Evolutionary conservation across 768 basidiomycete genomes (phyloP).

Genomic region (Amanita pseudoporphyria): DNA sequence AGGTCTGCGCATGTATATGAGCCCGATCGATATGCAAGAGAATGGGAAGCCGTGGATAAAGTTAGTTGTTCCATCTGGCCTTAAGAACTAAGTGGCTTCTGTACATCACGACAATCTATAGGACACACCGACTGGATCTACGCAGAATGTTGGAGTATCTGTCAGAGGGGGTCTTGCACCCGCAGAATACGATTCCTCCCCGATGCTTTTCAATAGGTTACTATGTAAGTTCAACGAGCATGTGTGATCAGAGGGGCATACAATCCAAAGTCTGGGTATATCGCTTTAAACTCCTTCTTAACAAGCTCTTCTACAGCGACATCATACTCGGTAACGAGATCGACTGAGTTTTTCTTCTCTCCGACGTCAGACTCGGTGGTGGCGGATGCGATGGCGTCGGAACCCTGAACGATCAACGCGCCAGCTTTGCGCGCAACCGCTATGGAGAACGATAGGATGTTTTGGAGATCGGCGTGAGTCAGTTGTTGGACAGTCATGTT

Average conservation of each 20-base stretch:
- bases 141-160: conserved; percentile 90
- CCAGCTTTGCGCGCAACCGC: conserved; percentile 71
- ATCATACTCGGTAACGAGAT: conserved; percentile 93
- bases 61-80: conserved; percentile 78
- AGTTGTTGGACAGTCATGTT: conserved; percentile 27
- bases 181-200: conserved; percentile 86
- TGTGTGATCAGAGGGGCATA: conserved; percentile 28
- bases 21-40: conserved; percentile 84
- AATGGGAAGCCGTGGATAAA: conserved; percentile 82
- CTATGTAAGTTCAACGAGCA: neutral
- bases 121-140: conserved; percentile 80
- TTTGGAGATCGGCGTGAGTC: conserved; percentile 41
- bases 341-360: conserved; percentile 91
- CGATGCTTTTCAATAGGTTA: conserved; percentile 47
- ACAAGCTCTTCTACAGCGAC: conserved; percentile 85
- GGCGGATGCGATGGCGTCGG: conserved; percentile 54
- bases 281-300: conserved; percentile 48
- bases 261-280: conserved; percentile 79
- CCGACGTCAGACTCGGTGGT: conserved; percentile 41
- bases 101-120: neutral
- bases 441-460: conserved; percentile 59
- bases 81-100: neutral
- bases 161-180: conserved; percentile 64
- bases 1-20: conserved; percentile 75
- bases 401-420: conserved; percentile 66